A percentile compares a stretch with the other conserved stretches of the same genome.
These are phyloP conservation scores for Cutaneotrichosporon mucoides DNA, from an alignment of 1,284 basidiomycete genomes.

Conservation along the genomic window DNA sequence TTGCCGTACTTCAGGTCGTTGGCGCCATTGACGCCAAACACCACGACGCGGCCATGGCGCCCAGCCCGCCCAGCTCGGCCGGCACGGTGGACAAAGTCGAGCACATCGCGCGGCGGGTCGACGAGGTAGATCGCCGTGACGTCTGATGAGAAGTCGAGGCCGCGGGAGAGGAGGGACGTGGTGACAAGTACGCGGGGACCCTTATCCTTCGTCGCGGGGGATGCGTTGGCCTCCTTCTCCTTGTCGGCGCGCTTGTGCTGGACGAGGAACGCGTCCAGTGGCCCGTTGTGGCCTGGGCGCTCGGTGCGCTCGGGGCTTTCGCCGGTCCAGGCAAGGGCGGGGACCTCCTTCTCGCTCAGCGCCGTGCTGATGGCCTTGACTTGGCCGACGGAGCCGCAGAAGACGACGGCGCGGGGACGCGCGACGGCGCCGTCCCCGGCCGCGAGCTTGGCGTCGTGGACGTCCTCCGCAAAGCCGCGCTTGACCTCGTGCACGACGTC, in stretches of 20 bases:
- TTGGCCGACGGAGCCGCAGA: constrained; percentile 69
- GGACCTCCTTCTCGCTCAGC: constrained; percentile 60
- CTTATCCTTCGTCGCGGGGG: background rate
- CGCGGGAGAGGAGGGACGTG: constrained; percentile 84
- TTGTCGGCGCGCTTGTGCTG: background rate
- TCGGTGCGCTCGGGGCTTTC: constrained; percentile 54
- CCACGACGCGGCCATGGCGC: constrained; percentile 57
- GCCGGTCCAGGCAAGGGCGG: constrained; percentile 62
- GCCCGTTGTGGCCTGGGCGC: constrained; percentile 54
- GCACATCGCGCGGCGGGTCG: constrained; percentile 76
- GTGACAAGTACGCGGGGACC: constrained; percentile 66
- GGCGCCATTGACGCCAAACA: constrained; percentile 45
- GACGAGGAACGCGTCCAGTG: constrained; percentile 59
- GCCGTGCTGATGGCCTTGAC: constrained; percentile 59
- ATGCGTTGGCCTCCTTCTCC: no score
- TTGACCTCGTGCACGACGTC: constrained; percentile 71
- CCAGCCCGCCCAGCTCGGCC: constrained; percentile 64
- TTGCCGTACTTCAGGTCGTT: constrained; percentile 21
- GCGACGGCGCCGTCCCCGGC: constrained; percentile 58
- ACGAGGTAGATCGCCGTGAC: constrained; percentile 76
- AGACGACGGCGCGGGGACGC: constrained; percentile 58
- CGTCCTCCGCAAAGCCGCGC: constrained; percentile 33
- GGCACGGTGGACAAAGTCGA: constrained; percentile 85
- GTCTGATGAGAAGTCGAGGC: constrained; percentile 74
- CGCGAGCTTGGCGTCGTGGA: constrained; percentile 20